Evolutionary conservation across 2,329 filamentous ascomycete genomes (phyloP).

Genomic region (Pseudogymnoascus sp.): DNA sequence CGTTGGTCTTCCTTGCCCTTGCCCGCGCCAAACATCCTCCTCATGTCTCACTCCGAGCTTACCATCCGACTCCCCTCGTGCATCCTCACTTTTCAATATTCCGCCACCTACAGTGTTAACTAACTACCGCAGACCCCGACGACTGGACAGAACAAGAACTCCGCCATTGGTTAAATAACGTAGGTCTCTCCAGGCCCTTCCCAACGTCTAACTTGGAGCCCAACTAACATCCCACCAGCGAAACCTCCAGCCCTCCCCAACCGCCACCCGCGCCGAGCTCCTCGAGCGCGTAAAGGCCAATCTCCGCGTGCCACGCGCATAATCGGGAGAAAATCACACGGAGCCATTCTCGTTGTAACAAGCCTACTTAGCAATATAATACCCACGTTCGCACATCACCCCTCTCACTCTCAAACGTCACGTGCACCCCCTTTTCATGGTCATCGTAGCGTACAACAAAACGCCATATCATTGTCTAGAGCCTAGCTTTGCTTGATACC

Average conservation of each 20-base stretch:
- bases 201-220: neutral
- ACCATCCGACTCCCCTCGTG: neutral
- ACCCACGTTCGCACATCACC: neutral
- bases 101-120: neutral
- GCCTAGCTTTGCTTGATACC: neutral
- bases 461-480: neutral
- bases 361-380: slow-evolving; percentile 1
- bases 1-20: neutral
- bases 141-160: slow-evolving; percentile 77
- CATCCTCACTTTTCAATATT: slow-evolving; percentile 1
- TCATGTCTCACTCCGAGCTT: neutral
- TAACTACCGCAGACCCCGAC: slow-evolving; percentile 44
- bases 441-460: neutral
- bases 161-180: slow-evolving; percentile 70
- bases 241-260: slow-evolving; percentile 51
- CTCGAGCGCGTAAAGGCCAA: slow-evolving; percentile 64
- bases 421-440: neutral
- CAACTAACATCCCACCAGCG: slow-evolving; percentile 39
- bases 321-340: neutral
- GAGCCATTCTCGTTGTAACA: neutral
- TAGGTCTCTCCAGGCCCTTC: slow-evolving; percentile 39
- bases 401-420: neutral
- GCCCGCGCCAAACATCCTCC: neutral
- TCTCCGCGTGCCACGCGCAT: slow-evolving; percentile 39
- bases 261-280: slow-evolving; percentile 55